Percentiles rank a stretch among this genome's conserved stretches.
Conservation (phyloP, 257 asterid species). For the Jasminum sambac region DNA sequence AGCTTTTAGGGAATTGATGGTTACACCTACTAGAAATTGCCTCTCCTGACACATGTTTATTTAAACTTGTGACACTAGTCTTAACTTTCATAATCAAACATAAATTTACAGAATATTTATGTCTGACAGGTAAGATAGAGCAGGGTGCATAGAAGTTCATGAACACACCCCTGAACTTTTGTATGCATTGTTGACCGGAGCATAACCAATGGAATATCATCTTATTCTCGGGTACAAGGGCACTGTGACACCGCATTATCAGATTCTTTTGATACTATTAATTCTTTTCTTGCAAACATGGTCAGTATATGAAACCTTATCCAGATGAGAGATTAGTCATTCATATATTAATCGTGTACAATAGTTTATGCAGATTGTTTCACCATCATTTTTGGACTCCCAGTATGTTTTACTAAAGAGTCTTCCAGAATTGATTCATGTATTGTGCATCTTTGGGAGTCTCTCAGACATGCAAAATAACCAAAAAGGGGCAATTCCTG, state of each 20-base stretch:
- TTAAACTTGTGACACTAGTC: background rate
- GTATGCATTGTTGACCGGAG: background rate
- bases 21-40: background rate
- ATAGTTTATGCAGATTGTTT: background rate
- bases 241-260: background rate
- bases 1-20: background rate
- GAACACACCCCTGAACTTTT: background rate
- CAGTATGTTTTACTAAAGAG: slow-evolving; percentile 20
- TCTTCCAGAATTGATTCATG: background rate
- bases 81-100: background rate
- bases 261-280: background rate
- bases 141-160: background rate
- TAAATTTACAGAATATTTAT: background rate
- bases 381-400: slow-evolving; percentile 20
- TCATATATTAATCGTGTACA: background rate
- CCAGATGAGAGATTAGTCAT: background rate
- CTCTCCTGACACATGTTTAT: background rate
- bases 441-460: background rate
- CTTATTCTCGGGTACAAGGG: background rate
- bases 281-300: background rate
- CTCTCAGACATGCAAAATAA: background rate
- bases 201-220: background rate
- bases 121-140: background rate
- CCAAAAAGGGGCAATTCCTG: background rate
- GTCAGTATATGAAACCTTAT: background rate